Conservation (phyloP, 2,329 filamentous ascomycete species). For the Tolypocladium pustulatum region DNA sequence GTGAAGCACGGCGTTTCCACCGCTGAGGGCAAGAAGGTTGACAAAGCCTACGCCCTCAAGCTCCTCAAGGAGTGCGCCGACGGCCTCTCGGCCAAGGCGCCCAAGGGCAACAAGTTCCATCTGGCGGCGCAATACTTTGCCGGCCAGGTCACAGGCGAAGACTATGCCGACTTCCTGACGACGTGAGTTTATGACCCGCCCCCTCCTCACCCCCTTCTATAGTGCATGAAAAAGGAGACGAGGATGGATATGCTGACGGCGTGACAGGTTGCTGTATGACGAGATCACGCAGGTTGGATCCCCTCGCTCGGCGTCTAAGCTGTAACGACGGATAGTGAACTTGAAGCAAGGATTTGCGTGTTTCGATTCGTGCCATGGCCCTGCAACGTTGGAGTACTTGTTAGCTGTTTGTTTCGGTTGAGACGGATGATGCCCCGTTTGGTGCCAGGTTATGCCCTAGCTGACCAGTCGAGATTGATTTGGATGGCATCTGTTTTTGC, state of each 20-base stretch:
- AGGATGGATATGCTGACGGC: background rate
- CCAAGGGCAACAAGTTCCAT: constrained; percentile 83
- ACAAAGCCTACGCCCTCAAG: constrained; percentile 82
- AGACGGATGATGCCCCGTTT: background rate
- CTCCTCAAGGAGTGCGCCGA: constrained; percentile 80
- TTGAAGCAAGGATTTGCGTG: background rate
- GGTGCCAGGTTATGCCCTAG: background rate
- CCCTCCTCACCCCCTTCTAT: background rate
- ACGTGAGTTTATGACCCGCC: constrained; percentile 39
- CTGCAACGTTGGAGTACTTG: background rate
- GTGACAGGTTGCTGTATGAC: constrained; percentile 65
- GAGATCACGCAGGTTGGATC: constrained; percentile 70
- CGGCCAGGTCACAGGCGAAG: constrained; percentile 87
- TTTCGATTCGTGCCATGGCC: background rate
- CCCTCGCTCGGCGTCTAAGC: constrained; percentile 50
- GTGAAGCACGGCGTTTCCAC: constrained; percentile 62
- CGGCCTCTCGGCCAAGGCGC: constrained; percentile 60
- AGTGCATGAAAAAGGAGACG: background rate
- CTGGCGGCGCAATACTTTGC: constrained; percentile 90
- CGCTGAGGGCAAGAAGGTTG: constrained; percentile 80
- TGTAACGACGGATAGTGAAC: constrained; percentile 27
- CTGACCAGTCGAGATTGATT: background rate
- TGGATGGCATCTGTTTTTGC: background rate
- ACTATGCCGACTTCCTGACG: constrained; percentile 94
- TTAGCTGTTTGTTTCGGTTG: background rate